Percentiles rank a stretch among this genome's conserved stretches.
Evolutionary conservation across 2,329 filamentous ascomycete genomes (phyloP).

Genomic region (Curvularia sp.): DNA sequence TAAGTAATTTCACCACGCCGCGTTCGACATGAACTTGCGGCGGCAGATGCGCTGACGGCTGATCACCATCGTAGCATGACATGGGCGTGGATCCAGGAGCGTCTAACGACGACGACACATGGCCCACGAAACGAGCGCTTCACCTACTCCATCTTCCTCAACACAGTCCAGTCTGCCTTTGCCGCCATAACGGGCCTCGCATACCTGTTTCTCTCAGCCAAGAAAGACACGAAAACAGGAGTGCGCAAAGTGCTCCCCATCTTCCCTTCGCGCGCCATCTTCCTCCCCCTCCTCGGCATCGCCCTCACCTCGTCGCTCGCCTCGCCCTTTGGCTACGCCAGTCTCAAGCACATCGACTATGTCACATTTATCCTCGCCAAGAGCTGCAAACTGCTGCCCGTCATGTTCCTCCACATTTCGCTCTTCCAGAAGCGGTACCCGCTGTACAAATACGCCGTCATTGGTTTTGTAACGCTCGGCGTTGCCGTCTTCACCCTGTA

Average conservation of each 20-base stretch:
- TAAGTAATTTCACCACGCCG: conserved; percentile 57
- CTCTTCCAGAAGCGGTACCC: conserved; percentile 90
- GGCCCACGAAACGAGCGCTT: conserved; percentile 72
- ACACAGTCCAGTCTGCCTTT: conserved; percentile 92
- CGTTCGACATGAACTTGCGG: too few relatives aligned
- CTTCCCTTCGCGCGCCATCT: conserved; percentile 77
- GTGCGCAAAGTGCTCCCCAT: conserved; percentile 60
- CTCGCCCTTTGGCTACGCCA: conserved; percentile 94
- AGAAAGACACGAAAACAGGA: conserved; percentile 52
- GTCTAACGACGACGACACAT: conserved; percentile 92
- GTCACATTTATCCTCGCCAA: conserved; percentile 97
- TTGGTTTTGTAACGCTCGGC: conserved; percentile 86
- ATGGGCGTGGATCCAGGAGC: conserved; percentile 96
- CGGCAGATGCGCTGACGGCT: background rate
- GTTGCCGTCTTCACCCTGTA: conserved; percentile 96
- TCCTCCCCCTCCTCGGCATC: conserved; percentile 81
- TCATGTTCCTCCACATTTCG: conserved; percentile 95
- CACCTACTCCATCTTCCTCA: conserved; percentile 92
- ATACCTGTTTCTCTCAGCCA: conserved; percentile 75
- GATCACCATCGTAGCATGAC: conserved; percentile 67
- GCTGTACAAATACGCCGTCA: conserved; percentile 94
- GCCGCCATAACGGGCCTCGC: conserved; percentile 81
- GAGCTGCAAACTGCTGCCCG: conserved; percentile 97
- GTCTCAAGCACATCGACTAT: conserved; percentile 93
- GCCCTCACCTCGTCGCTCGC: conserved; percentile 87